These are phyloP conservation scores for Penicillium bovifimosum DNA, from an alignment of 495 filamentous ascomycete species.

Conservation along the genomic window DNA sequence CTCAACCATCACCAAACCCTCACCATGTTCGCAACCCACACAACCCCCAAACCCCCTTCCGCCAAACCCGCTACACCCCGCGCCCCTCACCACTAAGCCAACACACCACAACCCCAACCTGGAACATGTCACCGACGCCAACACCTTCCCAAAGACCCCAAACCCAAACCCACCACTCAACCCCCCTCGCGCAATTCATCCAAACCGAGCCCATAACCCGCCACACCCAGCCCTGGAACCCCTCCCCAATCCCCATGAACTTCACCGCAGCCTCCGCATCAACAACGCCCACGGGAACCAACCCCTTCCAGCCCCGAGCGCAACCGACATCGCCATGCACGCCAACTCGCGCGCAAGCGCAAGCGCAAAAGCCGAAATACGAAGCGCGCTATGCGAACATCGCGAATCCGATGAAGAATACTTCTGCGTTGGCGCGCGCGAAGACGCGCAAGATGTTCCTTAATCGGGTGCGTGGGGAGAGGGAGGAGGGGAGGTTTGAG, in stretches of 20 bases:
- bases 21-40: slow-evolving; percentile 29
- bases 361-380: slow-evolving; percentile 16
- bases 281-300: slow-evolving; percentile 5
- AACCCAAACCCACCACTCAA: neutral
- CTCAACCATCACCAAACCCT: slow-evolving; percentile 3
- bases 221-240: neutral
- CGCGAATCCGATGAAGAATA: slow-evolving; percentile 23
- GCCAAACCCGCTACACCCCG: slow-evolving; percentile 44
- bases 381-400: slow-evolving; percentile 29
- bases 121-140: slow-evolving; percentile 23
- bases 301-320: neutral
- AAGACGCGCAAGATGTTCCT: slow-evolving; percentile 59
- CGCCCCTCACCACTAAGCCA: slow-evolving; percentile 48
- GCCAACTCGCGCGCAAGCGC: neutral
- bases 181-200: slow-evolving; percentile 13
- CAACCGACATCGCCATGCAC: neutral
- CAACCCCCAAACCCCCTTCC: slow-evolving; percentile 34
- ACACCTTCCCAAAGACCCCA: neutral
- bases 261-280: slow-evolving; percentile 1
- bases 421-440: slow-evolving; percentile 23
- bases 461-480: slow-evolving; percentile 64
- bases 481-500: slow-evolving; percentile 64
- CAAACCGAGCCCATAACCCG: slow-evolving; percentile 9
- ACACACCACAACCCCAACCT: slow-evolving; percentile 21
- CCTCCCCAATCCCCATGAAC: slow-evolving; percentile 10